Base-by-base conservation (phyloP, 192 early-diverging fungal genomes). In the Entomortierella parvispora region DNA sequence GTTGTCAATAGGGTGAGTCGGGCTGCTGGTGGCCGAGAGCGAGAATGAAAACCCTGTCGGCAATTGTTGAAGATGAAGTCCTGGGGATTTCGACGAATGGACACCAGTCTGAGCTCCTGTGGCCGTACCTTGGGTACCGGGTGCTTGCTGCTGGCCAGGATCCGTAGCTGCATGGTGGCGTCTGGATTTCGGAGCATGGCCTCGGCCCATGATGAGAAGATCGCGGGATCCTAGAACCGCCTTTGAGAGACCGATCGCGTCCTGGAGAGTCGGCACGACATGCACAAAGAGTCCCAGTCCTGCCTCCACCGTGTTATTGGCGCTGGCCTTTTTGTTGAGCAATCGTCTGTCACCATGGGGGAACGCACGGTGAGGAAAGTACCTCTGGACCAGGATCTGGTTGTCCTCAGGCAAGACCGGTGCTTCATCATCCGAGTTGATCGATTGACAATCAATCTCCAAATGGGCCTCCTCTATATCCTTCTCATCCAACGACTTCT, bases 171-270 rank as follows among this genome's bases (percentile, higher is more conserved):
- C 7, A 12, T 5, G 5, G 12, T 40, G 37, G 37, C 37, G 37
- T 12, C 58, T 28, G 22, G 37, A 25, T 65, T 57, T 32, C 8
- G 12, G 29, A 14, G 72, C 58, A 32, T 48, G 14, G 50, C 72
- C 72, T 22, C 81, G 70, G n/a, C 86, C 86, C 31, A 87, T 25
- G 1, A 88, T 74, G 4, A 88, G 43, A 25, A 86, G 68, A 59
- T 86, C 87, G 14, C 84, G 78, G 18, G 82, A 71, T 15, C 80
- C 69, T 11, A 86, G 49, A 6, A 76, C 26, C 12, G 68, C 26
- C 46, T 71, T 82, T 5, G 69, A 62, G 11, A 72, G 64, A 4
- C 71, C 68, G 43, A 86, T 69, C 18, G 75, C 65, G 44, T 80
- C 80, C 37, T 70, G 70, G 33, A 83, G 40, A 26, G 86, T 76